Percentiles rank a stretch among this genome's conserved stretches.
phyloP scores from a whole-genome alignment of 306 rosid species.

The Urtica urens region DNA sequence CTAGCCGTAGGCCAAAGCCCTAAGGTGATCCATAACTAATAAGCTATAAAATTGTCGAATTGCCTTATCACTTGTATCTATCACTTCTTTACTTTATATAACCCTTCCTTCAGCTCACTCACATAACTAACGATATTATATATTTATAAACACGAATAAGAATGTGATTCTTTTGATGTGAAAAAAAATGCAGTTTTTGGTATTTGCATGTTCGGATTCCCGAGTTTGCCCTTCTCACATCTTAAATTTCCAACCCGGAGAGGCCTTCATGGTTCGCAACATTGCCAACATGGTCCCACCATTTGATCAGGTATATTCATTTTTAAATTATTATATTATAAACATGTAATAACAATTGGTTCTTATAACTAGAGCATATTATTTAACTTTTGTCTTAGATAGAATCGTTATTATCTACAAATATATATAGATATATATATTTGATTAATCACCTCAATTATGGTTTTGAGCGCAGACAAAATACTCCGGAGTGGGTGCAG shows the following conservation, averaged over 20 bases:
- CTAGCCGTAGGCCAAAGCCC: slow-evolving; percentile 88
- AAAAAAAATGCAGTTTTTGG: slow-evolving; percentile 63
- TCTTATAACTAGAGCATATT: too few relatives aligned
- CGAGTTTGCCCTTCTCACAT: slow-evolving; percentile 93
- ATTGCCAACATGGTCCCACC: slow-evolving; percentile 99
- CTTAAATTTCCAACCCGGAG: slow-evolving; percentile 87
- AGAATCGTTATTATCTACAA: too few relatives aligned
- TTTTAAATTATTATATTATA: too few relatives aligned
- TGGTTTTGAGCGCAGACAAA: slow-evolving; percentile 40
- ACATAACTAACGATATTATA: background rate
- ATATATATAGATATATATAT: too few relatives aligned
- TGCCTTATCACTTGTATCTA: background rate
- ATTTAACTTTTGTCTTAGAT: too few relatives aligned
- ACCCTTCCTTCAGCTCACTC: too few relatives aligned
- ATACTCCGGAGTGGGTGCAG: slow-evolving; percentile 86
- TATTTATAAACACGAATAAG: background rate
- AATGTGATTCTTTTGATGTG: too few relatives aligned
- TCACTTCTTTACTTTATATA: background rate
- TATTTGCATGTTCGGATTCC: slow-evolving; percentile 95
- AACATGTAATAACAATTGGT: too few relatives aligned
- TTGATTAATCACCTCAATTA: background rate
- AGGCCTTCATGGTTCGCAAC: slow-evolving; percentile 85
- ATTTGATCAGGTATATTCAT: slow-evolving; percentile 48
- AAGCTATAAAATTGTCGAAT: too few relatives aligned
- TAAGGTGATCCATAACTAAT: too few relatives aligned